Conservation (phyloP, 176 grass and related monocot genomes). For the Saccharum spontaneum region DNA sequence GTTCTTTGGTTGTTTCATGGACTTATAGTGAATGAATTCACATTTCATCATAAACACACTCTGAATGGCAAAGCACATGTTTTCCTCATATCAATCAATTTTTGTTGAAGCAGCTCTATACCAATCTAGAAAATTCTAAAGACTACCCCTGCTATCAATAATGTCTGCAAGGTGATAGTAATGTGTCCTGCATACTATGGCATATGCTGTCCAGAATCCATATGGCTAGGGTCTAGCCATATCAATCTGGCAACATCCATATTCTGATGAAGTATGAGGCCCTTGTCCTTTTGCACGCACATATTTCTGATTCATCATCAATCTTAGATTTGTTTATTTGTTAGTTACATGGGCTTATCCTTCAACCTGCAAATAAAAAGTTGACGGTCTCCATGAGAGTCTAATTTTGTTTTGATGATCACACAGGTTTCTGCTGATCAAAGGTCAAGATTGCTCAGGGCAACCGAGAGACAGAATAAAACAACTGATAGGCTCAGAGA, state of each 20-base stretch:
- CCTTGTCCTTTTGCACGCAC: not conserved
- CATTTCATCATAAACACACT: not conserved
- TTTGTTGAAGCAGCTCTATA: conserved; percentile 14
- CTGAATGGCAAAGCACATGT: not conserved
- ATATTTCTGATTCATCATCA: not conserved
- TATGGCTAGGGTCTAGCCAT: not conserved
- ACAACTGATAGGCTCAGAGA: conserved; percentile 77
- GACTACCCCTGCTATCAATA: not conserved
- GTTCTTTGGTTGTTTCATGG: conserved; percentile 9
- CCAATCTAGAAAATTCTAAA: conserved; percentile 10
- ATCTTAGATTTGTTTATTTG: conserved; percentile 20
- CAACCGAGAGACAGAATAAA: conserved; percentile 65
- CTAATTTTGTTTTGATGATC: conserved; percentile 7
- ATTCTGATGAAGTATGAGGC: not conserved
- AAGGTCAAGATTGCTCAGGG: conserved; percentile 77
- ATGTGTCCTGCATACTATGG: not conserved
- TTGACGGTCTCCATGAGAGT: not conserved
- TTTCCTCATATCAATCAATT: not conserved
- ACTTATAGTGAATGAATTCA: not conserved
- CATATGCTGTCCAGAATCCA: not conserved
- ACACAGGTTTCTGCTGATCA: conserved; percentile 67
- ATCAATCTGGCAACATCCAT: conserved; percentile 25
- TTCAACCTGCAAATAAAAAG: conserved; percentile 1
- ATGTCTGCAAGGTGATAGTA: not conserved
- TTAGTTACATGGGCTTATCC: conserved; percentile 3